phyloP scores from a whole-genome alignment of 2,329 filamentous ascomycete species.

The Juglanconis oblonga region DNA sequence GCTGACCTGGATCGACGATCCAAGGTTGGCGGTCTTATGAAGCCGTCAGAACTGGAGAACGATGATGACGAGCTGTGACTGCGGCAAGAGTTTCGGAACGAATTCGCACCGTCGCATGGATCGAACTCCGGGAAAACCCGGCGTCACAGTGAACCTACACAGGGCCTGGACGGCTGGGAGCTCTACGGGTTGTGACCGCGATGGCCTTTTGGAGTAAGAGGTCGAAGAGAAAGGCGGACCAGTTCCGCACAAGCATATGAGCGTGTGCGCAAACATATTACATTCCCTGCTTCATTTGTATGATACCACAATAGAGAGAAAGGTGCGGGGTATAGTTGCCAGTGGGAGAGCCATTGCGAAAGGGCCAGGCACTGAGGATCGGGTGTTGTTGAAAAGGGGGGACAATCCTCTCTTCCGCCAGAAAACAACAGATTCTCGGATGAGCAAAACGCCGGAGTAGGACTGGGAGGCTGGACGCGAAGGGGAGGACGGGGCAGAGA shows the following conservation, averaged over 20 bases:
- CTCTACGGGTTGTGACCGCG: slow-evolving; percentile 33
- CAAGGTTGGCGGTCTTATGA: slow-evolving; percentile 93
- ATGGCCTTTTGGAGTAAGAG: background rate
- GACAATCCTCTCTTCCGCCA: slow-evolving; percentile 6
- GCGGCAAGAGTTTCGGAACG: slow-evolving; percentile 61
- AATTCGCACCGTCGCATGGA: slow-evolving; percentile 47
- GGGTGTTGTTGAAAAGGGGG: background rate
- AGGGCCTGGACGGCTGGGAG: slow-evolving; percentile 31
- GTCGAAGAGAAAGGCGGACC: background rate
- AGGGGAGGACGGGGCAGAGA: background rate
- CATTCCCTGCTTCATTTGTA: slow-evolving; percentile 19
- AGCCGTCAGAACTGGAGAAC: slow-evolving; percentile 92
- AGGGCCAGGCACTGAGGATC: background rate
- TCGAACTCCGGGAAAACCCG: slow-evolving; percentile 23
- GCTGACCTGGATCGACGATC: slow-evolving; percentile 88
- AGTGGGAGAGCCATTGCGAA: background rate
- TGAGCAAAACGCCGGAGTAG: background rate
- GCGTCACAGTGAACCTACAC: slow-evolving; percentile 14
- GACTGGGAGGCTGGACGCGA: background rate
- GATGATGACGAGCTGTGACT: slow-evolving; percentile 90
- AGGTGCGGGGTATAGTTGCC: slow-evolving; percentile 1
- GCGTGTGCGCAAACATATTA: slow-evolving; percentile 1
- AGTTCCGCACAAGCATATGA: slow-evolving; percentile 3
- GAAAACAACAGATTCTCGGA: slow-evolving; percentile 11
- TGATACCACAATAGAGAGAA: slow-evolving; percentile 20